Conservation (phyloP, 1,139 yeast species). For the Scheffersomyces parashehatae region DNA sequence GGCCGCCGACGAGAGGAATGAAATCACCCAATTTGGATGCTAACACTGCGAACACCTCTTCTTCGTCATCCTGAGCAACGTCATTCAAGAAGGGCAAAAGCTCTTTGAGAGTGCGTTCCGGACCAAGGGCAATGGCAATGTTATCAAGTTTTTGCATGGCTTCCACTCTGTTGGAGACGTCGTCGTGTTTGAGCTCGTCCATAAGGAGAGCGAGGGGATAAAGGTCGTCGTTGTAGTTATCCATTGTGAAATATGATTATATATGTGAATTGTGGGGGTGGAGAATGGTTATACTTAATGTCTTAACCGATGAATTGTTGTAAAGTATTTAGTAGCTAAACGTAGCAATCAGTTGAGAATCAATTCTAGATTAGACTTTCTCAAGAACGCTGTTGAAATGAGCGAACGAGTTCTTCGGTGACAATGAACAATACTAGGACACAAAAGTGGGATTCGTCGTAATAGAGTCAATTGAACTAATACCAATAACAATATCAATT, state of each 20-base stretch:
- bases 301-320: background rate
- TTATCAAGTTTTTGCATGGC: conserved; percentile 96
- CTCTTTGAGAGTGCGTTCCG: conserved; percentile 87
- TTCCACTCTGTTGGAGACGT: conserved; percentile 86
- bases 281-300: background rate
- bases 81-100: conserved; percentile 82
- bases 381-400: too few relatives aligned
- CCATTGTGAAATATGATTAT: conserved; percentile 24
- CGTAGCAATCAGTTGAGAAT: too few relatives aligned
- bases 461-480: too few relatives aligned
- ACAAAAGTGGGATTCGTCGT: too few relatives aligned
- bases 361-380: too few relatives aligned
- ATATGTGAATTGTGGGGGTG: background rate
- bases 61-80: conserved; percentile 96
- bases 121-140: conserved; percentile 93
- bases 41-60: conserved; percentile 91
- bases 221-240: conserved; percentile 58
- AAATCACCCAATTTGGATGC: conserved; percentile 90
- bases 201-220: conserved; percentile 94
- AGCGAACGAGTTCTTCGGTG: too few relatives aligned
- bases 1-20: conserved; percentile 85
- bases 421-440: too few relatives aligned
- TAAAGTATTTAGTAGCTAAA: too few relatives aligned
- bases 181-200: conserved; percentile 95
- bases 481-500: too few relatives aligned